phyloP scores from a whole-genome alignment of 1,139 yeast genomes.

The Yamadazyma membranifaciens region DNA sequence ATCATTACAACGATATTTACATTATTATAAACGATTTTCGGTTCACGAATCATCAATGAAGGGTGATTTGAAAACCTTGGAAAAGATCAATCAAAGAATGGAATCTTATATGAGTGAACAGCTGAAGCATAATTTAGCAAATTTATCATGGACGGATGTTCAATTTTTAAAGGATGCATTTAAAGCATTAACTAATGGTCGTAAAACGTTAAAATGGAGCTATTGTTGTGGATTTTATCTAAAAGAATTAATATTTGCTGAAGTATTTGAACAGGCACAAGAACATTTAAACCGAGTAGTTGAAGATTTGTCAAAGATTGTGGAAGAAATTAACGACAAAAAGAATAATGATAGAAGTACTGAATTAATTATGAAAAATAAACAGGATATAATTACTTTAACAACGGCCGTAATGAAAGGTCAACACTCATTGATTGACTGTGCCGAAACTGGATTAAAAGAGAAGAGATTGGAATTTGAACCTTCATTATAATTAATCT shows the following conservation, averaged over 20 bases:
- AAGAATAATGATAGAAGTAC: slow-evolving; percentile 27
- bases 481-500: too few species aligned
- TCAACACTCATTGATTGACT: slow-evolving; percentile 48
- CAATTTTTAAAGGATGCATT: slow-evolving; percentile 79
- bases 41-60: slow-evolving; percentile 78
- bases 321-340: slow-evolving; percentile 57
- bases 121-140: slow-evolving; percentile 17
- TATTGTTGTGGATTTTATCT: slow-evolving; percentile 79
- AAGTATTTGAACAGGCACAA: slow-evolving; percentile 75
- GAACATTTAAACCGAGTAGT: slow-evolving; percentile 69
- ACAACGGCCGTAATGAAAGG: slow-evolving; percentile 47
- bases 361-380: slow-evolving; percentile 43
- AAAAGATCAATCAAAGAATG: slow-evolving; percentile 63
- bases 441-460: slow-evolving; percentile 45
- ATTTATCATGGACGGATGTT: slow-evolving; percentile 86
- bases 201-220: slow-evolving; percentile 87
- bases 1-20: slow-evolving; percentile 65
- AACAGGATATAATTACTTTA: slow-evolving; percentile 49
- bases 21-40: slow-evolving; percentile 72
- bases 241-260: slow-evolving; percentile 45
- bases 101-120: slow-evolving; percentile 52
- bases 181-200: slow-evolving; percentile 59
- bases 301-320: slow-evolving; percentile 74
- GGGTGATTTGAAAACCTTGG: slow-evolving; percentile 66
- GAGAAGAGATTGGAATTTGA: slow-evolving; percentile 23